phyloP scores from a whole-genome alignment of 139 green algal species.

The Astrephomene gubernaculifera region DNA sequence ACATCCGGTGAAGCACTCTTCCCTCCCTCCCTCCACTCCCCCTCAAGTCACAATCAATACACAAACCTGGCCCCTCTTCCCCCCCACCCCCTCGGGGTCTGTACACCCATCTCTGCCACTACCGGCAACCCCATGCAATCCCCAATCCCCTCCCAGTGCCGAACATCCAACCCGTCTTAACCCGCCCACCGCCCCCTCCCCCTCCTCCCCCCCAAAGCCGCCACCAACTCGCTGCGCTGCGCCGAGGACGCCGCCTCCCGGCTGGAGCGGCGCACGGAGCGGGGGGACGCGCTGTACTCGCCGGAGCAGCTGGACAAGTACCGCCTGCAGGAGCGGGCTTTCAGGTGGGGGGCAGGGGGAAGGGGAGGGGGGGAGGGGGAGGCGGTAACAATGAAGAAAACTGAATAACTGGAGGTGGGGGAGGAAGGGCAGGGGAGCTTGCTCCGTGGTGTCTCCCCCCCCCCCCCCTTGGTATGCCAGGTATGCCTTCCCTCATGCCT shows the following conservation, averaged over 20 bases:
- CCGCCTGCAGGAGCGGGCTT: constrained; percentile 5
- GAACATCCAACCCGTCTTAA: neutral
- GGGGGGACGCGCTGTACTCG: constrained; percentile 27
- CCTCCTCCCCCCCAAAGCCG: neutral
- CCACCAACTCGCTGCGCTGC: neutral
- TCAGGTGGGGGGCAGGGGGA: constrained; percentile 1
- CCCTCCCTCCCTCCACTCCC: too few species aligned
- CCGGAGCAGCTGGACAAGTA: constrained; percentile 21
- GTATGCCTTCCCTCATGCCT: too few species aligned
- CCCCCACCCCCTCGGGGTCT: too few species aligned
- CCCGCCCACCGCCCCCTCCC: neutral
- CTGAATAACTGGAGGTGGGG: too few species aligned
- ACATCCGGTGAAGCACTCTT: too few species aligned
- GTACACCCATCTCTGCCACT: too few species aligned
- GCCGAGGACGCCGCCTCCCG: constrained; percentile 14
- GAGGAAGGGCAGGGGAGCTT: too few species aligned
- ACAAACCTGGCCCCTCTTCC: neutral
- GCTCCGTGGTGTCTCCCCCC: too few species aligned
- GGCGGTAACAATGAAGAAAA: neutral
- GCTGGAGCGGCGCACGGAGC: constrained; percentile 30
- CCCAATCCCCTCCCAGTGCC: neutral
- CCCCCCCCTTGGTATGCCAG: too few species aligned
- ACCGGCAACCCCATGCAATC: neutral
- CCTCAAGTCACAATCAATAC: neutral
- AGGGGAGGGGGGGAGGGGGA: neutral